A percentile compares a stretch with the other conserved stretches of the same genome.
Conservation (phyloP, 192 early-diverging fungal genomes). For the Mortierella hygrophila region DNA sequence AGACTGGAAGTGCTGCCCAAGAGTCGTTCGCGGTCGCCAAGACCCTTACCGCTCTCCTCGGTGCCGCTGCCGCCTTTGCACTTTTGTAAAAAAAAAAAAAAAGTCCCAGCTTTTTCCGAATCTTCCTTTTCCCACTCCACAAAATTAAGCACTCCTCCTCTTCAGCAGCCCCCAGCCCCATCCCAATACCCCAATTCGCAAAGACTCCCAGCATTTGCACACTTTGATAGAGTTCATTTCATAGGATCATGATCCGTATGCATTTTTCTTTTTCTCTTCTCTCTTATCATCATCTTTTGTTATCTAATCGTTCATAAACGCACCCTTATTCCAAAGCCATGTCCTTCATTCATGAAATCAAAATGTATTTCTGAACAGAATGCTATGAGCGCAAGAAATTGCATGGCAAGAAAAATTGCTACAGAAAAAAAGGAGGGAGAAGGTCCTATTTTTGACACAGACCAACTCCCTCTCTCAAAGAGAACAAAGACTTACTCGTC, state of each 20-base stretch:
- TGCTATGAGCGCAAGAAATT: background rate
- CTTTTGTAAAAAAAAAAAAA: background rate
- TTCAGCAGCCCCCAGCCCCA: background rate
- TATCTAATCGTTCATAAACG: background rate
- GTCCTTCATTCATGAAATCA: no score
- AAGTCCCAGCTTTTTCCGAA: no score
- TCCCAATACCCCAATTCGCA: background rate
- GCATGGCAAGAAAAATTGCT: background rate
- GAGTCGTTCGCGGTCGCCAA: background rate
- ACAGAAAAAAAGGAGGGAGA: background rate
- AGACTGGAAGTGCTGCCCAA: slow-evolving; percentile 2
- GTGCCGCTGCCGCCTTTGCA: slow-evolving; percentile 17
- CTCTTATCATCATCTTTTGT: background rate
- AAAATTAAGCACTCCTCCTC: background rate
- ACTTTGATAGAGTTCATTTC: background rate
- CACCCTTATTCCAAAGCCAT: background rate
- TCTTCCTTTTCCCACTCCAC: background rate
- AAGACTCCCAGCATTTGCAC: background rate
- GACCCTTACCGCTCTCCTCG: slow-evolving; percentile 9
- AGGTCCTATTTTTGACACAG: background rate
- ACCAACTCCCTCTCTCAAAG: background rate
- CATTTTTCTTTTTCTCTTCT: background rate
- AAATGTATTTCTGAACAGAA: no score
- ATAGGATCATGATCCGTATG: background rate
- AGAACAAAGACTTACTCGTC: background rate